Conservation (phyloP, 495 filamentous ascomycete genomes). For the Tuber calosporum region DNA sequence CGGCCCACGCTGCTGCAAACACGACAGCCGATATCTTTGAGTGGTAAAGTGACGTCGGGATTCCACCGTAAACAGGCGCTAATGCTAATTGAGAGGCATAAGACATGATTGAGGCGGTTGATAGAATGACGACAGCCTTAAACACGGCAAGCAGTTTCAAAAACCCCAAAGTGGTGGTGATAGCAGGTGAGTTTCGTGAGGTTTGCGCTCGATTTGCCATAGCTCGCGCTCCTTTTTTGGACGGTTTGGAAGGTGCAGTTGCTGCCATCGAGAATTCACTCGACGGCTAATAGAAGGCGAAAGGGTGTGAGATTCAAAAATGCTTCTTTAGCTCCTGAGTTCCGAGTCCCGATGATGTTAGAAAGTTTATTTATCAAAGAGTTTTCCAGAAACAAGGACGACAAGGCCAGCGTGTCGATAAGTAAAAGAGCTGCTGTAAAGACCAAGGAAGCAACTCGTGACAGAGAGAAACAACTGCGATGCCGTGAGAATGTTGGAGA, state of each 20-base stretch:
- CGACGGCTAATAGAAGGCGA: not conserved
- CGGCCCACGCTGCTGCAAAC: slow-evolving; percentile 57
- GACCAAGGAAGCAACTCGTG: not conserved
- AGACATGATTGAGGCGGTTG: slow-evolving; percentile 65
- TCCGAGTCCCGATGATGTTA: not conserved
- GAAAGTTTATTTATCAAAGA: slow-evolving; percentile 6
- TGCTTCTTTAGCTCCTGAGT: slow-evolving; percentile 11
- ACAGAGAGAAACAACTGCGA: not conserved
- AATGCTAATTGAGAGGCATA: slow-evolving; percentile 66
- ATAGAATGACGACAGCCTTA: slow-evolving; percentile 49
- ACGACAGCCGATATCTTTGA: slow-evolving; percentile 56
- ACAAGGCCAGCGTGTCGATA: slow-evolving; percentile 37
- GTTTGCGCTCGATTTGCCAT: slow-evolving; percentile 15
- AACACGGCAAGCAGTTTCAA: slow-evolving; percentile 6
- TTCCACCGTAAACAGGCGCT: slow-evolving; percentile 77
- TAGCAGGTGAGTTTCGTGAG: slow-evolving; percentile 1
- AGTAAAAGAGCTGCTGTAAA: not conserved
- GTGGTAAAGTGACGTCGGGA: slow-evolving; percentile 67
- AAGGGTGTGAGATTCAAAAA: not conserved
- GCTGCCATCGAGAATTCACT: slow-evolving; percentile 10
- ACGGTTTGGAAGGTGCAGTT: slow-evolving; percentile 5
- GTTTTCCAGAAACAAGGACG: slow-evolving; percentile 4
- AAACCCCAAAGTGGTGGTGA: not conserved
- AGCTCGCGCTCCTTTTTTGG: slow-evolving; percentile 17
- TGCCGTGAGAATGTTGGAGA: not conserved